Percentiles rank a stretch among this genome's conserved stretches.
phyloP scores from a whole-genome alignment of 192 early-diverging fungal species.

The Gonapodya prolifera region DNA sequence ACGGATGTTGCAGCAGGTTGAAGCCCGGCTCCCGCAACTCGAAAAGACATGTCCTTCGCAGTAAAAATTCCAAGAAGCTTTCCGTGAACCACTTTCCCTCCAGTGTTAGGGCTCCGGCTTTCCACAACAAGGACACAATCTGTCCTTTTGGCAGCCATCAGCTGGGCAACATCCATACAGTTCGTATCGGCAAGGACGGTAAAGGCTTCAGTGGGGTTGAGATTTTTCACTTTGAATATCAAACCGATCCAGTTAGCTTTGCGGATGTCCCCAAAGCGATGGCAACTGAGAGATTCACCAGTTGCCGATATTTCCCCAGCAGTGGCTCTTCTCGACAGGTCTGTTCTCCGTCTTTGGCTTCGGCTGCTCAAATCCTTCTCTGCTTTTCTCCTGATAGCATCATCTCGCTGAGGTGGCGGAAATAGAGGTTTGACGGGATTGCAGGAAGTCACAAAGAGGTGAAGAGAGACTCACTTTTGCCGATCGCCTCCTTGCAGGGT shows the following conservation, averaged over 20 bases:
- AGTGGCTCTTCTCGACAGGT: neutral
- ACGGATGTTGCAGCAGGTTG: slow-evolving; percentile 50
- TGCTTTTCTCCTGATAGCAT: neutral
- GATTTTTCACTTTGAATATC: slow-evolving; percentile 1
- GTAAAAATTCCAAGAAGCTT: slow-evolving; percentile 92
- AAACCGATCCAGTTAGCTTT: neutral
- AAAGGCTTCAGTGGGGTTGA: neutral
- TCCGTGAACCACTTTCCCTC: slow-evolving; percentile 44
- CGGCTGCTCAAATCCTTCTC: neutral
- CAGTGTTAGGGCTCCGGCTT: neutral
- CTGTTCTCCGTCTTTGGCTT: neutral
- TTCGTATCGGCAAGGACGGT: neutral
- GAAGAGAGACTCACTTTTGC: neutral
- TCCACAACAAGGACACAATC: slow-evolving; percentile 95
- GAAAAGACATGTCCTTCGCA: slow-evolving; percentile 92
- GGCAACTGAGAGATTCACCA: no score
- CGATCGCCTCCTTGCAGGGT: neutral
- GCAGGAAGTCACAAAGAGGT: no score
- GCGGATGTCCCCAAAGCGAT: neutral
- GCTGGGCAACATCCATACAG: slow-evolving; percentile 64
- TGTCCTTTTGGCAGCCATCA: slow-evolving; percentile 94
- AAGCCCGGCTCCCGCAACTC: slow-evolving; percentile 70
- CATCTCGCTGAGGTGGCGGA: neutral
- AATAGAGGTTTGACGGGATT: neutral
- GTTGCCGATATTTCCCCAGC: neutral